Conservation (phyloP, 2,329 filamentous ascomycete genomes). For the Blastomyces silverae region DNA sequence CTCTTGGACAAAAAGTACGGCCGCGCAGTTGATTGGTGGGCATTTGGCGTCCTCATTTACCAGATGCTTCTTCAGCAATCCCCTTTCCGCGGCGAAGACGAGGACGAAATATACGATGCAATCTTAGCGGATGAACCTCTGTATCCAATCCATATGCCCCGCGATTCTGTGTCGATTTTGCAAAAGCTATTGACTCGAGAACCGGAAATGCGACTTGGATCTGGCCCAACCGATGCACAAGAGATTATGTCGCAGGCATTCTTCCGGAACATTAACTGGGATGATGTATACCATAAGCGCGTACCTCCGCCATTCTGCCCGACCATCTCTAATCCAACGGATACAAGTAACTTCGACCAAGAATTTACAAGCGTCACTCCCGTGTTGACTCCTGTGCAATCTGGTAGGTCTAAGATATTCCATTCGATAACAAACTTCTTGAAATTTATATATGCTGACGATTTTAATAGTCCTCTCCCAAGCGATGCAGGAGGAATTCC, state of each 20-base stretch:
- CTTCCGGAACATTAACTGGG: conserved; percentile 97
- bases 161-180: conserved; percentile 93
- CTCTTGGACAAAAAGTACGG: conserved; percentile 97
- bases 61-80: conserved; percentile 99
- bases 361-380: conserved; percentile 98
- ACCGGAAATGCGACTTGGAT: conserved; percentile 85
- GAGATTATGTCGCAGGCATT: conserved; percentile 99
- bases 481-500: conserved; percentile 99
- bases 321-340: conserved; percentile 80
- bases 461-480: conserved; percentile 73
- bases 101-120: conserved; percentile 98
- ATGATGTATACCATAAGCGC: conserved; percentile 95
- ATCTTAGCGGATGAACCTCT: conserved; percentile 95
- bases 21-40: conserved; percentile 98
- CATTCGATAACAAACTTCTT: not conserved
- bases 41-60: conserved; percentile 97
- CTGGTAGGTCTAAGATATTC: conserved; percentile 57
- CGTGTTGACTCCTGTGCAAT: conserved; percentile 93
- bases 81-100: conserved; percentile 96
- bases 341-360: conserved; percentile 99
- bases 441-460: conserved; percentile 3
- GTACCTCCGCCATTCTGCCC: conserved; percentile 84
- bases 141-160: conserved; percentile 97
- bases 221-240: conserved; percentile 92
- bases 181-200: conserved; percentile 96